Conservation (phyloP, 352 stramenopile species). For the Phytopythium delawarense region DNA sequence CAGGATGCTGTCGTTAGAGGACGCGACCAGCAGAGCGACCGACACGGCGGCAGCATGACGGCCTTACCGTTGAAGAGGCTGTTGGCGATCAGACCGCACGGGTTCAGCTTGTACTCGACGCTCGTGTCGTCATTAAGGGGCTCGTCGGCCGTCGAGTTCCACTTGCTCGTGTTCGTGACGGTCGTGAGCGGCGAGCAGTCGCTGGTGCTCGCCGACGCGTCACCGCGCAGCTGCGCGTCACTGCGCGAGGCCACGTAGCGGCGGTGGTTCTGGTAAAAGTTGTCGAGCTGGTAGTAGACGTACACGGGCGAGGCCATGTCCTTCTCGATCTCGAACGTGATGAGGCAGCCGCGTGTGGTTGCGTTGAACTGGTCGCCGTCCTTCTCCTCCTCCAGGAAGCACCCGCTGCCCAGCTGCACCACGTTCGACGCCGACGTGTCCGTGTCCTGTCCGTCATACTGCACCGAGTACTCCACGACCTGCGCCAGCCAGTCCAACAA, state of each 20-base stretch:
- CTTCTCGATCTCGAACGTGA: conserved; percentile 87
- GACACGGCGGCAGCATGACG: not conserved
- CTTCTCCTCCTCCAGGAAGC: conserved; percentile 48
- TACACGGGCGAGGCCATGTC: conserved; percentile 96
- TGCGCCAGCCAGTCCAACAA: conserved; percentile 11
- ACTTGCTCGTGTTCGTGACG: conserved; percentile 41
- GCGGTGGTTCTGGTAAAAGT: conserved; percentile 99
- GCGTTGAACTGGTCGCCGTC: conserved; percentile 72
- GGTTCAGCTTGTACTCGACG: conserved; percentile 86
- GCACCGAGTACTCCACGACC: conserved; percentile 89
- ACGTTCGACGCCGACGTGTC: conserved; percentile 50
- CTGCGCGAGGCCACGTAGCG: conserved; percentile 91
- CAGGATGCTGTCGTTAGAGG: not conserved
- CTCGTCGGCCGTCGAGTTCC: conserved; percentile 60
- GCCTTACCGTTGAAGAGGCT: conserved; percentile 96
- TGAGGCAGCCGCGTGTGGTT: conserved; percentile 49
- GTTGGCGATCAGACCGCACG: conserved; percentile 98
- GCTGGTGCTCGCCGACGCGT: conserved; percentile 46
- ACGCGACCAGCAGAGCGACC: not conserved
- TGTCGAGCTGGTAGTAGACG: conserved; percentile 98
- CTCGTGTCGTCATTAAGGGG: conserved; percentile 33
- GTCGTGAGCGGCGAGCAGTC: conserved; percentile 84
- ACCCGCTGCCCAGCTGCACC: conserved; percentile 49
- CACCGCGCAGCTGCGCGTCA: conserved; percentile 85
- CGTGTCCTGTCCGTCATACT: conserved; percentile 81